Conservation (phyloP, 108 stramenopile genomes). For the Cyclotella choctawhatcheeana region DNA sequence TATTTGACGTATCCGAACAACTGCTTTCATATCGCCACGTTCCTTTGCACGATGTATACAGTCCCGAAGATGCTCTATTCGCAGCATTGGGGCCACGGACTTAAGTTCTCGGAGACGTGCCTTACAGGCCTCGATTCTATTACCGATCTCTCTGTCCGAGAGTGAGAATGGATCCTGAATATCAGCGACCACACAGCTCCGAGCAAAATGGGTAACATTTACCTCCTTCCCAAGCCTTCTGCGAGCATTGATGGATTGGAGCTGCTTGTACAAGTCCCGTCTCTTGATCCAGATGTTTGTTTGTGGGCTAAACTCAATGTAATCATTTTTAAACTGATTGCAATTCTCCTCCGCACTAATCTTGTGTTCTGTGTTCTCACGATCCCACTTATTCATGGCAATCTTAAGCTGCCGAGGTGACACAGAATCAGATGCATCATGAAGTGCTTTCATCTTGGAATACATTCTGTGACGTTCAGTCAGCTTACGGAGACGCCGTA, state of each 20-base stretch:
- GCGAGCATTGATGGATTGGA: background rate
- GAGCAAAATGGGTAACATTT: background rate
- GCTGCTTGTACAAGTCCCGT: background rate
- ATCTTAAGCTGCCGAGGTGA: too few species aligned
- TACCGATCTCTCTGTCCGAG: background rate
- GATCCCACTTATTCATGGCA: background rate
- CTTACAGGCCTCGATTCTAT: background rate
- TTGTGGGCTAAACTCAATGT: background rate
- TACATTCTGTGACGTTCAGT: background rate
- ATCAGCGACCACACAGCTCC: background rate
- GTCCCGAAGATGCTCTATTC: background rate
- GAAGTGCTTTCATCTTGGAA: background rate
- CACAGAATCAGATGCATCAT: background rate
- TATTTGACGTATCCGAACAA: background rate
- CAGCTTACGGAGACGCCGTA: background rate
- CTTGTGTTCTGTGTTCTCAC: background rate
- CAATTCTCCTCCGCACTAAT: background rate
- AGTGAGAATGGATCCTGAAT: background rate
- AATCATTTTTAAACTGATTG: conserved; percentile 3
- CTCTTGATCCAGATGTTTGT: background rate
- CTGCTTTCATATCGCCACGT: background rate
- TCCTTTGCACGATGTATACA: background rate
- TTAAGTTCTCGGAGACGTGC: background rate
- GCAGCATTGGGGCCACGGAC: background rate
- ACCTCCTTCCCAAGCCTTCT: background rate